These are phyloP conservation scores for Fraxinus angustifolia DNA, from an alignment of 305 asterid species.

Conservation along the genomic window DNA sequence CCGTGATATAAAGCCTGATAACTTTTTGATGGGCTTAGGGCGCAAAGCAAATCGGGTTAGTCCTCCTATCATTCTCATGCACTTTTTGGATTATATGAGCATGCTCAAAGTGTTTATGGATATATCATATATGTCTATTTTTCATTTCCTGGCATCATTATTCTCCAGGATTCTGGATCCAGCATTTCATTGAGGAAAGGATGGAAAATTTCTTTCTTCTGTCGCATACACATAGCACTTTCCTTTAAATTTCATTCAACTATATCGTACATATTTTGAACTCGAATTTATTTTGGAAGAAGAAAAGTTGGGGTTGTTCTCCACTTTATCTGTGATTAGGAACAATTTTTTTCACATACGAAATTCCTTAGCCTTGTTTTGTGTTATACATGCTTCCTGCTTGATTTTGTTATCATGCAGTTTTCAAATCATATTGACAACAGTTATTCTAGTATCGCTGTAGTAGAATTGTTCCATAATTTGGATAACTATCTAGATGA, in stretches of 20 bases:
- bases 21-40: constrained; percentile 56
- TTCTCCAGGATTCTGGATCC: not conserved
- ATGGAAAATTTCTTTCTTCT: not conserved
- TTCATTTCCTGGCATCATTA: not conserved
- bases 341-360: not conserved
- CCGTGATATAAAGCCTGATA: constrained; percentile 62
- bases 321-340: not conserved
- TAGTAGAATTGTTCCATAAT: not conserved
- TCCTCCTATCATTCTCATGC: not conserved
- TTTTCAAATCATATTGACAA: not conserved
- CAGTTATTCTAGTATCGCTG: not conserved
- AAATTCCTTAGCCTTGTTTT: not conserved
- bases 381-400: not conserved
- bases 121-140: not conserved
- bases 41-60: constrained; percentile 60
- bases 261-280: not conserved
- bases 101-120: not conserved
- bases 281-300: not conserved
- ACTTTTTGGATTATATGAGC: not conserved
- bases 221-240: not conserved
- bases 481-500: not conserved
- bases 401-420: not conserved
- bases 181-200: not conserved
- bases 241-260: not conserved
- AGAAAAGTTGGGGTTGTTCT: not conserved